Evolutionary conservation across 306 rosid species (phyloP).

Genomic region (Rosa persica): DNA sequence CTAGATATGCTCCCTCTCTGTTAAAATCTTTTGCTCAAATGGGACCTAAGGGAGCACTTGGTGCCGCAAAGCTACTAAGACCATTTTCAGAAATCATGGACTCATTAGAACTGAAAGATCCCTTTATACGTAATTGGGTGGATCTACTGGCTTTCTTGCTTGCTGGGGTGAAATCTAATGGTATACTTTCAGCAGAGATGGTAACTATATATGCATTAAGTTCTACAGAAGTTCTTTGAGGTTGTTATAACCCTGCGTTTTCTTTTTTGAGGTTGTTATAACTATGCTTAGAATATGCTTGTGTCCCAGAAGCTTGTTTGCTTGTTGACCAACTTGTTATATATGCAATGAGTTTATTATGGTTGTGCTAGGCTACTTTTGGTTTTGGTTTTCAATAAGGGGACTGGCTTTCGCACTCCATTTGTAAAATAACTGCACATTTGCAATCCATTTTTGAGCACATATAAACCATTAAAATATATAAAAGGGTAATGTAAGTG

Average conservation of each 20-base stretch:
- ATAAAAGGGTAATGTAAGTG: neutral
- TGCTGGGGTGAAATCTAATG: conserved; percentile 85
- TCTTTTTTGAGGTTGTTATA: too few species aligned
- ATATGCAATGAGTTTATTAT: neutral
- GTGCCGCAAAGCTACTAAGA: conserved; percentile 76
- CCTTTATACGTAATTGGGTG: conserved; percentile 80
- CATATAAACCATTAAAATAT: neutral
- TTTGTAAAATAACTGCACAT: neutral
- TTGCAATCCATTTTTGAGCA: neutral
- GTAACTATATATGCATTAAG: conserved; percentile 39
- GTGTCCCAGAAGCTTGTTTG: neutral
- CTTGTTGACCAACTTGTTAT: neutral
- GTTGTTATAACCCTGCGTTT: neutral
- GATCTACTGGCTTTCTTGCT: conserved; percentile 91
- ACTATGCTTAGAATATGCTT: conserved; percentile 8
- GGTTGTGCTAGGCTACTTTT: neutral
- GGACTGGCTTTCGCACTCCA: neutral
- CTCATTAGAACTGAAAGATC: conserved; percentile 67
- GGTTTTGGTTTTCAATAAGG: neutral
- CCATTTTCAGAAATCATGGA: conserved; percentile 91
- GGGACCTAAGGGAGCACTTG: conserved; percentile 88
- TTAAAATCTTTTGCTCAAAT: conserved; percentile 70
- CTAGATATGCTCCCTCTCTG: conserved; percentile 86
- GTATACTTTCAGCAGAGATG: conserved; percentile 91
- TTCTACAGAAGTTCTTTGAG: neutral